phyloP scores from a whole-genome alignment of 805 yeast species.

The Kodamaea lidongshanica region DNA sequence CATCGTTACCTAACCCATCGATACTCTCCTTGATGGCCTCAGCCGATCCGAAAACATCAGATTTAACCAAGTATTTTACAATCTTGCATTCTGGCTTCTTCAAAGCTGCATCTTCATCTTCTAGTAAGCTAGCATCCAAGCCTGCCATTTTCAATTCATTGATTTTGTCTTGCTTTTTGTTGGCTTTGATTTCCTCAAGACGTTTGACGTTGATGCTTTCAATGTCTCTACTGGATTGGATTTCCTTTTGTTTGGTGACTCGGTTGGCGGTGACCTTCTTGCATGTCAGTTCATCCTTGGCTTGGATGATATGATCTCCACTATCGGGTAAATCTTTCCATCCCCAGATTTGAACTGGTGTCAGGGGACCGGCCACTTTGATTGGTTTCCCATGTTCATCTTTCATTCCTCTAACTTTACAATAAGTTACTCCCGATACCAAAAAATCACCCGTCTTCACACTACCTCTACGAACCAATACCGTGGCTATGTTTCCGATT shows the following conservation, averaged over 20 bases:
- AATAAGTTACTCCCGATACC: conserved; percentile 82
- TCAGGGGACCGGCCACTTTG: conserved; percentile 71
- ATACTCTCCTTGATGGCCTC: conserved; percentile 89
- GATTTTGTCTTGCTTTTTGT: conserved; percentile 46
- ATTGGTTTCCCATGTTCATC: conserved; percentile 66
- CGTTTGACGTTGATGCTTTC: conserved; percentile 67
- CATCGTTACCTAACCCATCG: conserved; percentile 78
- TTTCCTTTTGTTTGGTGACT: conserved; percentile 43
- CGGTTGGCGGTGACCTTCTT: conserved; percentile 70
- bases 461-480: conserved; percentile 74
- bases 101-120: conserved; percentile 25
- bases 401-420: conserved; percentile 72
- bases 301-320: conserved; percentile 79
- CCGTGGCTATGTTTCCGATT: conserved; percentile 80
- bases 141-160: conserved; percentile 60
- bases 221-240: conserved; percentile 58
- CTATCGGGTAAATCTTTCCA: conserved; percentile 93
- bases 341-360: conserved; percentile 86
- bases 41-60: conserved; percentile 91
- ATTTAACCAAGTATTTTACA: conserved; percentile 65
- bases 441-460: conserved; percentile 63
- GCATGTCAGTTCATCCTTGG: conserved; percentile 66
- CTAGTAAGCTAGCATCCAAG: conserved; percentile 43
- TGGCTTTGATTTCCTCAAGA: conserved; percentile 46
- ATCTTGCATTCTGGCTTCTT: conserved; percentile 18